Conservation (phyloP, 306 rosid species). For the Sphenostylis stenocarpa region DNA sequence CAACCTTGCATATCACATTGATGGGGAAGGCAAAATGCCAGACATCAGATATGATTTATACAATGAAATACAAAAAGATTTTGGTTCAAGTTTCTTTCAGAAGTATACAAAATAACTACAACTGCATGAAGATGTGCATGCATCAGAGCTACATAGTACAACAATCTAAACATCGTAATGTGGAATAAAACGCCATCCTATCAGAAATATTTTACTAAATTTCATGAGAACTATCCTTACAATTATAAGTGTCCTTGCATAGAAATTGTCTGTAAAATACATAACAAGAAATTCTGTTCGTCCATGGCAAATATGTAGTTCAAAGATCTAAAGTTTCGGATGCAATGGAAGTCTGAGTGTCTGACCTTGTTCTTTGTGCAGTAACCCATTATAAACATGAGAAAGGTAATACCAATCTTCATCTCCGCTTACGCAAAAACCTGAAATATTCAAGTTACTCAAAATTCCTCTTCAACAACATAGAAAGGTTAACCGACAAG, state of each 20-base stretch:
- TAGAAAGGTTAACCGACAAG: neutral
- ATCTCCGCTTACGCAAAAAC: slow-evolving; percentile 23
- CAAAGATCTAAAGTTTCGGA: slow-evolving; percentile 28
- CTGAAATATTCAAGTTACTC: slow-evolving; percentile 39
- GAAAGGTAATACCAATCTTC: slow-evolving; percentile 26
- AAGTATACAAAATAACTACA: neutral
- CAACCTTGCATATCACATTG: neutral
- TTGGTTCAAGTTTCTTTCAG: neutral
- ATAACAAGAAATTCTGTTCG: slow-evolving; percentile 12
- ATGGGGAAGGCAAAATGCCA: neutral
- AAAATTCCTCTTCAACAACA: slow-evolving; percentile 20
- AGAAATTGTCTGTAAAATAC: slow-evolving; percentile 31
- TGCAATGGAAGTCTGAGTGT: slow-evolving; percentile 26
- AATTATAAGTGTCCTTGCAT: slow-evolving; percentile 27
- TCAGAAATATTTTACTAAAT: neutral
- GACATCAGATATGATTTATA: neutral
- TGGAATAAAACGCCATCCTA: neutral
- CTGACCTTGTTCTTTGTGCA: slow-evolving; percentile 3
- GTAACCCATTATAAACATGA: slow-evolving; percentile 23
- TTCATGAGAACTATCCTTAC: slow-evolving; percentile 30
- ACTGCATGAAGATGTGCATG: neutral
- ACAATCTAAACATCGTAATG: neutral
- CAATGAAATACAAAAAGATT: neutral
- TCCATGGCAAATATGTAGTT: slow-evolving; percentile 52
- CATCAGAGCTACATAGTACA: neutral